These are phyloP conservation scores for Phytophthora brassicae DNA, from an alignment of 352 stramenopile species.

Conservation along the genomic window DNA sequence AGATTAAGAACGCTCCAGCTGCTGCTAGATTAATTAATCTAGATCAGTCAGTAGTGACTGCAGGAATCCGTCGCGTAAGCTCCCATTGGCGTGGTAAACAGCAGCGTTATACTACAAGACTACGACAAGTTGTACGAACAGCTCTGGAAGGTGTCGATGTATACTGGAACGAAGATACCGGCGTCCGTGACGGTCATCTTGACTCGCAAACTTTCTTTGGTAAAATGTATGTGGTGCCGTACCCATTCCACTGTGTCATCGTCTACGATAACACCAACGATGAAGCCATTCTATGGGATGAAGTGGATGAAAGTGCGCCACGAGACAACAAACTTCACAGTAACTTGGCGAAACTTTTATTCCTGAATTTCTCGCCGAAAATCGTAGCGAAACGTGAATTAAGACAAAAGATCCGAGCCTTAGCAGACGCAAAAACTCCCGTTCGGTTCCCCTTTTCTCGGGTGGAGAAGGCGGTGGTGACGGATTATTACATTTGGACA, in stretches of 20 bases:
- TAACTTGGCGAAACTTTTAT: slow-evolving; percentile 31
- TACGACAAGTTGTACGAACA: slow-evolving; percentile 26
- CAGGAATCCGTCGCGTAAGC: slow-evolving; percentile 37
- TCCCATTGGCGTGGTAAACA: slow-evolving; percentile 39
- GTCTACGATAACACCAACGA: slow-evolving; percentile 49
- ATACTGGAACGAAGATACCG: slow-evolving; percentile 37
- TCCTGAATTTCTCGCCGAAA: slow-evolving; percentile 34
- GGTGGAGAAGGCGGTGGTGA: slow-evolving; percentile 26
- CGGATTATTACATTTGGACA: slow-evolving; percentile 15
- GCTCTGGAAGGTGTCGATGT: slow-evolving; percentile 51
- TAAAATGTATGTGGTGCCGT: slow-evolving; percentile 51
- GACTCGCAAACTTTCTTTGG: slow-evolving; percentile 43
- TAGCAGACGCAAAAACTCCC: slow-evolving; percentile 16
- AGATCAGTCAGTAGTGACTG: slow-evolving; percentile 30
- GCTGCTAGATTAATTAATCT: slow-evolving; percentile 14
- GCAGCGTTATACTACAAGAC: slow-evolving; percentile 19
- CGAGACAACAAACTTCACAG: slow-evolving; percentile 16
- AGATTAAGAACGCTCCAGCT: slow-evolving; percentile 7
- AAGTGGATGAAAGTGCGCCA: slow-evolving; percentile 5
- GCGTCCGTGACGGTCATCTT: slow-evolving; percentile 33
- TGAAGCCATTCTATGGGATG: slow-evolving; percentile 39
- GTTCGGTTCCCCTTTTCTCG: slow-evolving; percentile 37
- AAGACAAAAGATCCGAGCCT: slow-evolving; percentile 35
- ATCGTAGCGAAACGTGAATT: slow-evolving; percentile 26
- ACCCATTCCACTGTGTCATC: slow-evolving; percentile 52